Evolutionary conservation across 2,329 filamentous ascomycete species (phyloP).

Genomic region (Cytospora chrysosperma): DNA sequence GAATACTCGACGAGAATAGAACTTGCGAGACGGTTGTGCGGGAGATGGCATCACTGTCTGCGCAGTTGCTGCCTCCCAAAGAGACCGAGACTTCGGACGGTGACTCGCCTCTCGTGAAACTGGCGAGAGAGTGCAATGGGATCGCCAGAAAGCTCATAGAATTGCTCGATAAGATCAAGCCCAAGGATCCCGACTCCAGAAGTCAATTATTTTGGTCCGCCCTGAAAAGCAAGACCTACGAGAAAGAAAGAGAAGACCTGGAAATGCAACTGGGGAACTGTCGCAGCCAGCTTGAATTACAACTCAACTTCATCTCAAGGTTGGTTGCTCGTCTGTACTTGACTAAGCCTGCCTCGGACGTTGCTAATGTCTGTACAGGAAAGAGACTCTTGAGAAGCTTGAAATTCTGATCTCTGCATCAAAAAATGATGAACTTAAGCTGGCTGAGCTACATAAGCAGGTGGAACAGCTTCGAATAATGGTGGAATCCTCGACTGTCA

Average conservation of each 20-base stretch:
- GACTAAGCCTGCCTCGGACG: no score
- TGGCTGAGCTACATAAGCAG: neutral
- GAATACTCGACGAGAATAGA: neutral
- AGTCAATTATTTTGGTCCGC: neutral
- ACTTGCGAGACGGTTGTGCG: slow-evolving; percentile 1
- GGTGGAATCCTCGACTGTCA: neutral
- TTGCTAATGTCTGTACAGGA: neutral
- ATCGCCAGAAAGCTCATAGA: neutral
- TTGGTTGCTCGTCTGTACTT: neutral
- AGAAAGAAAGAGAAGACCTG: neutral
- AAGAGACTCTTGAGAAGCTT: neutral
- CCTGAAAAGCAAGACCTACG: neutral
- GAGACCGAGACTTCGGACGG: neutral
- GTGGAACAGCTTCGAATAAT: neutral
- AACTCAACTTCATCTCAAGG: slow-evolving; percentile 3
- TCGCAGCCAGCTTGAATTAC: slow-evolving; percentile 1
- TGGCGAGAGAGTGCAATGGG: neutral
- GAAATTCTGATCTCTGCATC: neutral
- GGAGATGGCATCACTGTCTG: neutral
- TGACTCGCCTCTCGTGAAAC: neutral
- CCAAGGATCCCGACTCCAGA: neutral
- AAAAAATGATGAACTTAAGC: neutral
- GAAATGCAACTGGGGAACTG: neutral
- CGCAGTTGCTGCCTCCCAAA: neutral
- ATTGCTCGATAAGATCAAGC: neutral